Conservation (phyloP, 225 moss, liverwort and hornwort species). For the Antitrichia curtipendula region DNA sequence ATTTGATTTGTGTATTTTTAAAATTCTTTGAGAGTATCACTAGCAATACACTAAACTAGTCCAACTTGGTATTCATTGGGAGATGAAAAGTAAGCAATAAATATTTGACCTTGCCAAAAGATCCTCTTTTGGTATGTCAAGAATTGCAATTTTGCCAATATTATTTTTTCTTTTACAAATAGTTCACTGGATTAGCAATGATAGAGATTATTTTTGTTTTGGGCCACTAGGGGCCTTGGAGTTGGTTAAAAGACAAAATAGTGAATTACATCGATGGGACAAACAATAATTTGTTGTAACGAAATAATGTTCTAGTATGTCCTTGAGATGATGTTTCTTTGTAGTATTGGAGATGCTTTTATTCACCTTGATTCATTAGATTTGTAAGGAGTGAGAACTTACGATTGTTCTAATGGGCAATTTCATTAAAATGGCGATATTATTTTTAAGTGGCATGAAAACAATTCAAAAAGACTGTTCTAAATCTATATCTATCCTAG, state of each 20-base stretch:
- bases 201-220: not conserved
- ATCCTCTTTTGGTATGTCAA: not conserved
- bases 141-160: not conserved
- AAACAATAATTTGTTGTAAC: not conserved
- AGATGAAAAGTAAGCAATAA: not conserved
- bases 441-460: no score
- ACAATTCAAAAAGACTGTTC: no score
- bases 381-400: not conserved
- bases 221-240: not conserved
- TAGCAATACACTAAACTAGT: fast-evolving
- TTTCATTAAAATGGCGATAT: no score
- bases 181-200: not conserved
- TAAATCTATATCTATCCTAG: no score
- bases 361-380: not conserved
- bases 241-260: not conserved
- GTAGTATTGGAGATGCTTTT: not conserved
- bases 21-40: fast-evolving
- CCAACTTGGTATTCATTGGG: fast-evolving
- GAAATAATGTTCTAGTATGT: fast-evolving
- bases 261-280: fast-evolving
- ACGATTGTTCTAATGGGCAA: not conserved
- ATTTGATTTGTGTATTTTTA: not conserved
- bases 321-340: fast-evolving
- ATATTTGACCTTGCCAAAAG: fast-evolving
- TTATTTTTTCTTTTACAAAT: not conserved